Evolutionary conservation across 441 rosid species (phyloP).

Genomic region (Raphanus hybrid): DNA sequence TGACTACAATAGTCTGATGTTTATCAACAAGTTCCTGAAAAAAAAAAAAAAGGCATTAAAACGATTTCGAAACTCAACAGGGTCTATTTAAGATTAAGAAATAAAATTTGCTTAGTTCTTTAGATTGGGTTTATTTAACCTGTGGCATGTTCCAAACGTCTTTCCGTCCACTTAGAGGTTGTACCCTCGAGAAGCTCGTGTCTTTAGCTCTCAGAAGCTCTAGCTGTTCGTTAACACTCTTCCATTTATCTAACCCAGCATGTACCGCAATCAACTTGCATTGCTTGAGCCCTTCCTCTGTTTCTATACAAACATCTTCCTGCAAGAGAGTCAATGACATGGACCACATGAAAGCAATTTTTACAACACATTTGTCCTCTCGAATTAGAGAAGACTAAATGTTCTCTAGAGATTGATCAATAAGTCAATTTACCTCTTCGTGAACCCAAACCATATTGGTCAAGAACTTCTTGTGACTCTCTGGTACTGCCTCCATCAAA

Average conservation of each 20-base stretch:
- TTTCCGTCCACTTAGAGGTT: constrained; percentile 69
- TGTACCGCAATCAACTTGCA: constrained; percentile 80
- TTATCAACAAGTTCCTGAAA: constrained; percentile 35
- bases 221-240: constrained; percentile 63
- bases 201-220: constrained; percentile 64
- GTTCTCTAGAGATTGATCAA: background rate
- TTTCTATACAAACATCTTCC: constrained; percentile 73
- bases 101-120: background rate
- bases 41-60: background rate
- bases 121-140: constrained; percentile 42
- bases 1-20: constrained; percentile 57
- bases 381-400: background rate
- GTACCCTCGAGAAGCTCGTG: constrained; percentile 60
- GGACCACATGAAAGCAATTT: background rate
- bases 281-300: constrained; percentile 51
- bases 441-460: constrained; percentile 81
- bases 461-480: constrained; percentile 84
- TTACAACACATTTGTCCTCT: background rate
- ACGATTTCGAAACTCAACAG: background rate
- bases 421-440: constrained; percentile 58
- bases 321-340: constrained; percentile 35
- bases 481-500: constrained; percentile 72
- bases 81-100: background rate
- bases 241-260: constrained; percentile 75
- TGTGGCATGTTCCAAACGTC: constrained; percentile 79